These are phyloP conservation scores for Steccherinum ochraceum DNA, from an alignment of 768 basidiomycete genomes.

Conservation along the genomic window DNA sequence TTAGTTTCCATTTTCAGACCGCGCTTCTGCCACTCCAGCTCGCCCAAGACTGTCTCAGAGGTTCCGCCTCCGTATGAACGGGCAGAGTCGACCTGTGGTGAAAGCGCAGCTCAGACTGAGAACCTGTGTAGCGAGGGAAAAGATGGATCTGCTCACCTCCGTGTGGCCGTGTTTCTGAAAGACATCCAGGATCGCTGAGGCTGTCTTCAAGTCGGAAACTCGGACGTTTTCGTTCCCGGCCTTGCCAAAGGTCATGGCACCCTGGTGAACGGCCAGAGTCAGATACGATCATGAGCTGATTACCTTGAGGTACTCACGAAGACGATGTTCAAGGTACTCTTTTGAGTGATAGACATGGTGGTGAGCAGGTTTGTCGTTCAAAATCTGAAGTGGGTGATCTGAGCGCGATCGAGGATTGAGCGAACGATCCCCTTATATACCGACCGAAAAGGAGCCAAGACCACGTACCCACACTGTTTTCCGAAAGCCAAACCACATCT, in stretches of 20 bases:
- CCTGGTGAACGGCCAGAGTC: too few relatives aligned
- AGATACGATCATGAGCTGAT: too few relatives aligned
- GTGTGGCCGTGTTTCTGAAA: constrained; percentile 51
- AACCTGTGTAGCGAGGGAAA: neutral
- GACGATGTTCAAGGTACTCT: constrained; percentile 41
- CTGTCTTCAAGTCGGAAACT: constrained; percentile 40
- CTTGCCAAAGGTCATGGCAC: constrained; percentile 50
- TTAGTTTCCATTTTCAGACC: constrained; percentile 57
- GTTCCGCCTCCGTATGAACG: constrained; percentile 24
- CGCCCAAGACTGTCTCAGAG: constrained; percentile 35
- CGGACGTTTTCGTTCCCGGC: constrained; percentile 41
- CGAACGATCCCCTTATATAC: too few relatives aligned
- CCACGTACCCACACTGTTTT: too few relatives aligned
- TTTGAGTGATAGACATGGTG: too few relatives aligned
- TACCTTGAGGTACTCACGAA: constrained; percentile 37
- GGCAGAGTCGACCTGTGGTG: constrained; percentile 23
- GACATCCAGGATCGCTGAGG: constrained; percentile 46
- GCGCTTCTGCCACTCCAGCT: constrained; percentile 41
- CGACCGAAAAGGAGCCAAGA: too few relatives aligned
- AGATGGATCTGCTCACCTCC: constrained; percentile 28
- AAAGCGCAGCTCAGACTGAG: too few relatives aligned
- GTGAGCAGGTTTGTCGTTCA: too few relatives aligned
- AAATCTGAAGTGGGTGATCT: too few relatives aligned
- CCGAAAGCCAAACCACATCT: too few relatives aligned
- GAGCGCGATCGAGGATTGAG: too few relatives aligned